Percentiles rank a stretch among this genome's conserved stretches.
These are phyloP conservation scores for Zea luxurians DNA, from an alignment of 176 grass and related monocot species.

Conservation along the genomic window DNA sequence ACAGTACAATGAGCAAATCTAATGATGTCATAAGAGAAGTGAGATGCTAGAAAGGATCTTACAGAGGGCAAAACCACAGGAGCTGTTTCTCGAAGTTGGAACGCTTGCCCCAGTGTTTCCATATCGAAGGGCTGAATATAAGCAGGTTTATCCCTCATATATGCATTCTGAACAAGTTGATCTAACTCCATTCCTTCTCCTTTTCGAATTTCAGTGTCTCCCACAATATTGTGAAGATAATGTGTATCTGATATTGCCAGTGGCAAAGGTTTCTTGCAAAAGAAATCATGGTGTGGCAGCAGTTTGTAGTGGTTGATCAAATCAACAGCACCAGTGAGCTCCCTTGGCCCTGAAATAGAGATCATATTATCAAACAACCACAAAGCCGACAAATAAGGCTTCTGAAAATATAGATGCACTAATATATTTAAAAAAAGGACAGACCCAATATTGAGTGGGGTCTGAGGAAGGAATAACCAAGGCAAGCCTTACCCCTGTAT, in stretches of 20 bases:
- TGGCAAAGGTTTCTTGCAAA: constrained; percentile 81
- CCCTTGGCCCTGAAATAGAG: constrained; percentile 72
- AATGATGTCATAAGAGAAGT: not conserved
- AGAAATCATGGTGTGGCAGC: constrained; percentile 78
- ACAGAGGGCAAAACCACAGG: constrained; percentile 81
- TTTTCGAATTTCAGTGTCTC: constrained; percentile 90
- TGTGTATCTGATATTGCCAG: constrained; percentile 83
- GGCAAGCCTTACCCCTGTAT: no score
- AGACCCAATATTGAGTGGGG: no score
- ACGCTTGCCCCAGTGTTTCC: constrained; percentile 72
- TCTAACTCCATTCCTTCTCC: constrained; percentile 96
- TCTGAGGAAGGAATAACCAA: no score
- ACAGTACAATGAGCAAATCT: constrained; percentile 18
- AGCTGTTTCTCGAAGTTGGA: constrained; percentile 79
- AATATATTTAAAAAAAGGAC: not conserved
- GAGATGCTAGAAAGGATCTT: constrained; percentile 43
- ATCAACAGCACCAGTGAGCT: constrained; percentile 87
- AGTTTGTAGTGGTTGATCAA: constrained; percentile 84
- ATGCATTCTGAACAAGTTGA: constrained; percentile 73
- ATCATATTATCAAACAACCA: not conserved
- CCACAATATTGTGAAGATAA: constrained; percentile 82
- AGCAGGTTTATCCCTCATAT: constrained; percentile 63
- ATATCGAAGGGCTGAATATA: constrained; percentile 72
- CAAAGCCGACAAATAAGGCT: constrained; percentile 5
- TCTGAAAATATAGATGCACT: not conserved